These are phyloP conservation scores for Wickerhamomyces tratensis DNA, from an alignment of 805 yeast genomes.

Conservation along the genomic window DNA sequence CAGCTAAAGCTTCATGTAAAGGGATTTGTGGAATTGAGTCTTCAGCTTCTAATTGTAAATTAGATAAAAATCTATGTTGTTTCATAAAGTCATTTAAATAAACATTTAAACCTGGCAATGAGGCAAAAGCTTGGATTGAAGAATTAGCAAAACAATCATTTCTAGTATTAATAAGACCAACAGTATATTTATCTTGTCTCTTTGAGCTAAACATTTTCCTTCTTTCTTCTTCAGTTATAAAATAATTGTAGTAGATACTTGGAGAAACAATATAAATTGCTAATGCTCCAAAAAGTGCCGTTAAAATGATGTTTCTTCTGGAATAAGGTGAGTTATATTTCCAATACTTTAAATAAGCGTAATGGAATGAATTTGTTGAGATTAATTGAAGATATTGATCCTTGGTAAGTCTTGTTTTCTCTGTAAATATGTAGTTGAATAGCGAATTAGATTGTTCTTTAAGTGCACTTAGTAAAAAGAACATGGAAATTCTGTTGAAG, in stretches of 20 bases:
- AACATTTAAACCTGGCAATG: conserved; percentile 47
- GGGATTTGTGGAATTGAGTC: conserved; percentile 30
- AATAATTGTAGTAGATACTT: conserved; percentile 9
- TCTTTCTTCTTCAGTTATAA: conserved; percentile 11
- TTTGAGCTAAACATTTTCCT: conserved; percentile 27
- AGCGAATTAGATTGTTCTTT: background rate
- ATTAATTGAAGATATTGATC: conserved; percentile 8
- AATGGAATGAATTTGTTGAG: conserved; percentile 7
- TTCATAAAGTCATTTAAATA: conserved; percentile 35
- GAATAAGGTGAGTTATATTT: conserved; percentile 1
- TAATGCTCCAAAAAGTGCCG: conserved; percentile 1
- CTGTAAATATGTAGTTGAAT: background rate
- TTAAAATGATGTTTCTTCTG: background rate
- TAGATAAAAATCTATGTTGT: conserved; percentile 10
- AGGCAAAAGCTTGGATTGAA: conserved; percentile 68
- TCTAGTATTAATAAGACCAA: conserved; percentile 73
- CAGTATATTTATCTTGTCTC: conserved; percentile 65
- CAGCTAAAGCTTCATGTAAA: conserved; percentile 48
- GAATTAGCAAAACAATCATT: conserved; percentile 93
- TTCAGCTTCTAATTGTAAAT: conserved; percentile 5
- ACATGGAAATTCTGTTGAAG: too few species aligned
- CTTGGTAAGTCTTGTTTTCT: conserved; percentile 2
- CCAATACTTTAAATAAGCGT: conserved; percentile 14
- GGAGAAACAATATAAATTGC: conserved; percentile 24
- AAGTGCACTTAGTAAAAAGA: background rate